Percentiles rank a stretch among this genome's conserved stretches.
Conservation (phyloP, 257 asterid genomes). For the Penstemon eatonii region DNA sequence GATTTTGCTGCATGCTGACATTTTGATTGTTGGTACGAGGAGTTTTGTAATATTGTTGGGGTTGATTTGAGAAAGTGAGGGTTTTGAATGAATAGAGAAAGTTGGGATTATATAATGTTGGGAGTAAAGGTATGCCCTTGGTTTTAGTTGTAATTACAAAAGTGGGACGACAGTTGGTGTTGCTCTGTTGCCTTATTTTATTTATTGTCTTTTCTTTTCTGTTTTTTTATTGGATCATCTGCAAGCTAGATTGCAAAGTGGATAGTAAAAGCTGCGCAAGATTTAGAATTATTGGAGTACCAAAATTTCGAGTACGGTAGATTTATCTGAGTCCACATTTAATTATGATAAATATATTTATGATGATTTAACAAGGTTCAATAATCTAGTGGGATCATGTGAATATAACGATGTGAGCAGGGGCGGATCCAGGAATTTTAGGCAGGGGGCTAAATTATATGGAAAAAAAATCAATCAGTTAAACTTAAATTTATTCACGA, state of each 20-base stretch:
- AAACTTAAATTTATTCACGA: too few relatives aligned
- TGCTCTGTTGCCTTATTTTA: neutral
- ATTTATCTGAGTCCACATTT: too few relatives aligned
- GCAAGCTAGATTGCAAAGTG: neutral
- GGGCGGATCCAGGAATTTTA: too few relatives aligned
- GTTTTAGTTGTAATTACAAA: conserved; percentile 30
- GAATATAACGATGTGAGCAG: too few relatives aligned
- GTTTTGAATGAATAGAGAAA: too few relatives aligned
- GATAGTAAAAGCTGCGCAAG: neutral
- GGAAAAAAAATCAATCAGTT: too few relatives aligned
- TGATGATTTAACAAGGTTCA: too few relatives aligned
- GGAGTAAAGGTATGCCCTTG: conserved; percentile 2
- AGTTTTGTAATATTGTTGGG: neutral
- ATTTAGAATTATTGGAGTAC: neutral
- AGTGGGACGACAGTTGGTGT: neutral
- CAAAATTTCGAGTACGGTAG: neutral
- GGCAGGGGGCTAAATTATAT: too few relatives aligned
- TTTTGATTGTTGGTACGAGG: conserved; percentile 16
- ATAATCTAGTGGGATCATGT: too few relatives aligned
- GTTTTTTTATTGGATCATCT: neutral
- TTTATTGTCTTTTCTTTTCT: neutral
- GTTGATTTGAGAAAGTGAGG: too few relatives aligned
- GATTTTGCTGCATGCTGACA: conserved; percentile 65
- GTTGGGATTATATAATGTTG: conserved; percentile 34
- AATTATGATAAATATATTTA: too few relatives aligned